Base-by-base conservation (phyloP, 2,329 filamentous ascomycete genomes). In the Dothidotthia symphoricarpi region DNA sequence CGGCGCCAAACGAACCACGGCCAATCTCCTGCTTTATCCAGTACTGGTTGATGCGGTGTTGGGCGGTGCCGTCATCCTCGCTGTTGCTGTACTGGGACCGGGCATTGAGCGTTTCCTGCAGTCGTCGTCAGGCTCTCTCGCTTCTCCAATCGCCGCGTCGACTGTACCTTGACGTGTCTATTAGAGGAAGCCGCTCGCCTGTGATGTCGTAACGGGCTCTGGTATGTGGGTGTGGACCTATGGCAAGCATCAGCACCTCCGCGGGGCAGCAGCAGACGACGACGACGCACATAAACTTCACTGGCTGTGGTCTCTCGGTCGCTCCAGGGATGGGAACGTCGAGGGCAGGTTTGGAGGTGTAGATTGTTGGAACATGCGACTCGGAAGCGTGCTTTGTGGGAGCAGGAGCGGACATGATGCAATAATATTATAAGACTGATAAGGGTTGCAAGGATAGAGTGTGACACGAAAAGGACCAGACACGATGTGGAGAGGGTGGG, bases 11-110 rank as follows among this genome's bases (percentile, higher is more conserved):
- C 0, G 91, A 97, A 13, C 93, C 93, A 49, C 89, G 78, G n/a
- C 93, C 93, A 56, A 98, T 96, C 73, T 97, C 91, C 64, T 95
- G 86, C 66, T 86, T 83, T 60, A 98, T 93, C 41, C 85, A 76
- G 66, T 97, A 98, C 69, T 97, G 91, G 66, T 97, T 97, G 71
- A 97, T 91, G 41, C 82, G 80, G 61, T 94, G 88, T 61, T 94
- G 82, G 3, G 85, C 82, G 34, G 75, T 78, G 16, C 89, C 89
- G 59, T 95, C 88, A 51, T 84, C 76, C 54, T 91, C 85, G 64
- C 89, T 90, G 57, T 84, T 93, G 45, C 80, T 84, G 67, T 94
- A 95, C 62, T 93, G 83, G 19, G 88, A 90, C 42, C 82, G 82
- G 37, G 91, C 91, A 74, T 96, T 85, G 57, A 95, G 80, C 3